A percentile compares a stretch with the other conserved stretches of the same genome.
Evolutionary conservation across 371 early-diverging fungal genomes (phyloP).

Genomic region (Nosema granulosis): DNA sequence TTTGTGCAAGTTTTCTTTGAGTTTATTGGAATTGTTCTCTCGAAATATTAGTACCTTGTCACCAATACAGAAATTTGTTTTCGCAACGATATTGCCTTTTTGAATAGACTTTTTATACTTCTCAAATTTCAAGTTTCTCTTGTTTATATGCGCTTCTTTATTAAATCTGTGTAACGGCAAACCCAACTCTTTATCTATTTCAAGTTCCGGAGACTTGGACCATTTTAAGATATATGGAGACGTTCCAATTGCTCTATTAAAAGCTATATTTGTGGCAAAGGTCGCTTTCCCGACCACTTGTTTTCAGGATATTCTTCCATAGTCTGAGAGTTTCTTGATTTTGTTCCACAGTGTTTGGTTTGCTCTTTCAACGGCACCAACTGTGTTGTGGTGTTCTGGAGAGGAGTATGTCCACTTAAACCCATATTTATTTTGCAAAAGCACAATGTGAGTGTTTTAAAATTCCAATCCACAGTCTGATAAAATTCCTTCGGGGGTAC

Average conservation of each 20-base stretch:
- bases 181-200: not conserved
- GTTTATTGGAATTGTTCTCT: not conserved
- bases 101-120: not conserved
- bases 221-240: not conserved
- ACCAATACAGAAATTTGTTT: not conserved
- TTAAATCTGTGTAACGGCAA: too few relatives aligned
- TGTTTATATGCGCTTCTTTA: not conserved
- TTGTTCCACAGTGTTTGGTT: not conserved
- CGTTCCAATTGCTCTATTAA: conserved; percentile 18
- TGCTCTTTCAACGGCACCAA: conserved; percentile 24
- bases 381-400: conserved; percentile 6
- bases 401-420: conserved; percentile 10
- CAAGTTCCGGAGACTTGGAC: not conserved
- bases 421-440: not conserved
- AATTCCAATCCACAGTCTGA: conserved; percentile 32
- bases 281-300: not conserved
- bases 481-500: conserved; percentile 12
- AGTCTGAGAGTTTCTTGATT: conserved; percentile 28
- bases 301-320: conserved; percentile 11
- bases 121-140: not conserved
- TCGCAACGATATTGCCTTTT: not conserved
- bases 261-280: not conserved
- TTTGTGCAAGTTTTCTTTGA: not conserved
- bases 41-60: conserved; percentile 1
- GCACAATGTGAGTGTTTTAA: not conserved